These are phyloP conservation scores for Ramaria sp. DNA, from an alignment of 768 basidiomycete genomes.

Conservation along the genomic window DNA sequence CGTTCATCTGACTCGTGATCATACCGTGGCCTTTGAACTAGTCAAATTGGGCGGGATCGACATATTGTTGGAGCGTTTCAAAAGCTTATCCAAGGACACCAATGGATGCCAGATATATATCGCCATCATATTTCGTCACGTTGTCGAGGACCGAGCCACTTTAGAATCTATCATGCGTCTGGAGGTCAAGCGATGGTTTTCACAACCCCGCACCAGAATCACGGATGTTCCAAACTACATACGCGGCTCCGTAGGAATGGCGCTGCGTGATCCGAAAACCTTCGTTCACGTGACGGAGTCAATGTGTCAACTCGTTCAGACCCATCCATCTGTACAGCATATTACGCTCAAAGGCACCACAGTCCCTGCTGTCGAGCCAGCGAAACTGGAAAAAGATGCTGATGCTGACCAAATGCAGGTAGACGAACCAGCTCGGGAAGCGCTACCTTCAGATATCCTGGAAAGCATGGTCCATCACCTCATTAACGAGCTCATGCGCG, in stretches of 20 bases:
- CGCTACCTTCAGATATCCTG: slow-evolving; percentile 24
- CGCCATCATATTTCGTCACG: slow-evolving; percentile 82
- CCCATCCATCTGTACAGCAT: slow-evolving; percentile 45
- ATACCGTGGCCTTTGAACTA: slow-evolving; percentile 52
- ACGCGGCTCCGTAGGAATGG: slow-evolving; percentile 65
- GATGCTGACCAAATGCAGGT: slow-evolving; percentile 45
- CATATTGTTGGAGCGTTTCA: slow-evolving; percentile 57
- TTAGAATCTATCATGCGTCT: slow-evolving; percentile 69
- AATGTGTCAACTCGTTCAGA: slow-evolving; percentile 61
- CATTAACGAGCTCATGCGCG: slow-evolving; percentile 55
- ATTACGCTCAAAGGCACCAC: slow-evolving; percentile 43
- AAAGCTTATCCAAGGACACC: slow-evolving; percentile 39
- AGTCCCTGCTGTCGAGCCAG: slow-evolving; percentile 12
- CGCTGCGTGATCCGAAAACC: slow-evolving; percentile 63
- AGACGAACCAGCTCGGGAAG: slow-evolving; percentile 23
- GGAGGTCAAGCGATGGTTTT: slow-evolving; percentile 73
- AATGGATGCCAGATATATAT: slow-evolving; percentile 71
- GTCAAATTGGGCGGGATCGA: slow-evolving; percentile 53
- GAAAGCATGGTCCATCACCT: slow-evolving; percentile 45
- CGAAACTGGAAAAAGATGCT: slow-evolving; percentile 13
- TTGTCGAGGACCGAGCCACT: slow-evolving; percentile 64
- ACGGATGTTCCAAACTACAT: slow-evolving; percentile 67
- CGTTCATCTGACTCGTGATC: slow-evolving; percentile 73
- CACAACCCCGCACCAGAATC: slow-evolving; percentile 46
- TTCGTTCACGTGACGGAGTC: slow-evolving; percentile 69